Conservation (phyloP, 371 early-diverging fungal species). For the Mortierella polycephala region DNA sequence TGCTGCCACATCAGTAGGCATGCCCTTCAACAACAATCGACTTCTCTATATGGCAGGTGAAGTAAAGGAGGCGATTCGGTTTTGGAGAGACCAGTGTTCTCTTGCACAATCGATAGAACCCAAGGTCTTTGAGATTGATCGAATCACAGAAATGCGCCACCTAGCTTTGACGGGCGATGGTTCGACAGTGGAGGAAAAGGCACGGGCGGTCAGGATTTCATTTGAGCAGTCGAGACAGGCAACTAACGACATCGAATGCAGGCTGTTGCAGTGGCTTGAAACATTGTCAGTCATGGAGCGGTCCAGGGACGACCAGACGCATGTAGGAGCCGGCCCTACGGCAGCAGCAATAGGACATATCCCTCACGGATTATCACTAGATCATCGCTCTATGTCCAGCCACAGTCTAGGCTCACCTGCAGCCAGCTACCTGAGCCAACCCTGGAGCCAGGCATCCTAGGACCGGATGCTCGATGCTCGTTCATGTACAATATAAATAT, state of each 20-base stretch:
- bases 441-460: conserved; percentile 28
- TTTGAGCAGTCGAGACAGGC: conserved; percentile 36
- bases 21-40: conserved; percentile 33
- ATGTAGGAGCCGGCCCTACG: conserved; percentile 1
- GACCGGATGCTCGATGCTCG: not conserved
- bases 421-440: conserved; percentile 27
- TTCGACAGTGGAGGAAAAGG: conserved; percentile 39
- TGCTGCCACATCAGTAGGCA: not conserved
- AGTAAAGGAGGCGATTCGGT: conserved; percentile 45
- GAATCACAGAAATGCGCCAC: conserved; percentile 31
- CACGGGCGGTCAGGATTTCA: conserved; percentile 27
- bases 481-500: no score
- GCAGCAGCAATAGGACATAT: conserved; percentile 14
- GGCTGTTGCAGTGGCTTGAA: conserved; percentile 32
- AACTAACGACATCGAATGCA: conserved; percentile 29
- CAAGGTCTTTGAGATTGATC: conserved; percentile 37
- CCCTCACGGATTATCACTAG: conserved; percentile 13
- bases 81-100: conserved; percentile 47
- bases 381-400: conserved; percentile 19
- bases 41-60: conserved; percentile 37
- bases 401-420: conserved; percentile 34
- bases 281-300: conserved; percentile 32
- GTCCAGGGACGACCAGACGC: conserved; percentile 30
- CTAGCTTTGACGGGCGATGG: conserved; percentile 28
- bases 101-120: conserved; percentile 30